A percentile compares a stretch with the other conserved stretches of the same genome.
phyloP scores from a whole-genome alignment of 108 stramenopile species.

The Licmophora abbreviata region DNA sequence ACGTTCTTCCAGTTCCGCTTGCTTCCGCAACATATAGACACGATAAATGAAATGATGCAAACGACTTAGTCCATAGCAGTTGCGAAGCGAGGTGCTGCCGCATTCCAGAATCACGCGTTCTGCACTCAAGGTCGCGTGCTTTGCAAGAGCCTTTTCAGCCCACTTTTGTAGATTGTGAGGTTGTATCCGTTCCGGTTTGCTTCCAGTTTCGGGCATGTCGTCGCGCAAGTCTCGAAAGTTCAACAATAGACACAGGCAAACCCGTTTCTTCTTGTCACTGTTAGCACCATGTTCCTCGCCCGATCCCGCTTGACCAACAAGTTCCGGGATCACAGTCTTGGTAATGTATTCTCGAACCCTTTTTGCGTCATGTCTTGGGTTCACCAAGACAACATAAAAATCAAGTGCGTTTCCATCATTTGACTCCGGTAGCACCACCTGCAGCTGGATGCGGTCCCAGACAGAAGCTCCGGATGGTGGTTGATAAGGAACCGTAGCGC shows the following conservation, averaged over 20 bases:
- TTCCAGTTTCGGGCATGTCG: too few species aligned
- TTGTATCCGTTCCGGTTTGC: conserved; percentile 1
- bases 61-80: conserved; percentile 34
- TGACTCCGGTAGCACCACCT: conserved; percentile 6
- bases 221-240: conserved; percentile 38
- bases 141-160: background rate
- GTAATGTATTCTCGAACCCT: conserved; percentile 4
- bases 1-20: conserved; percentile 14
- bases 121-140: background rate
- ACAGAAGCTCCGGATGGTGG: conserved; percentile 9
- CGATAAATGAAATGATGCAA: conserved; percentile 49
- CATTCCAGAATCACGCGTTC: background rate
- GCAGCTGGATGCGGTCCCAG: conserved; percentile 29
- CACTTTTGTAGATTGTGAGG: background rate
- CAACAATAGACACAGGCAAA: conserved; percentile 30
- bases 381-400: conserved; percentile 24
- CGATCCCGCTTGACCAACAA: background rate
- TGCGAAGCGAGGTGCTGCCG: conserved; percentile 13
- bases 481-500: conserved; percentile 26
- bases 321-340: conserved; percentile 3
- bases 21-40: conserved; percentile 28
- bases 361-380: conserved; percentile 10
- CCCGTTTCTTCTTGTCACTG: conserved; percentile 6
- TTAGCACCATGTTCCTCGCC: conserved; percentile 1
- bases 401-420: conserved; percentile 5